Evolutionary conservation across 1,139 yeast species (phyloP).

Genomic region (Scheffersomyces insectosa): DNA sequence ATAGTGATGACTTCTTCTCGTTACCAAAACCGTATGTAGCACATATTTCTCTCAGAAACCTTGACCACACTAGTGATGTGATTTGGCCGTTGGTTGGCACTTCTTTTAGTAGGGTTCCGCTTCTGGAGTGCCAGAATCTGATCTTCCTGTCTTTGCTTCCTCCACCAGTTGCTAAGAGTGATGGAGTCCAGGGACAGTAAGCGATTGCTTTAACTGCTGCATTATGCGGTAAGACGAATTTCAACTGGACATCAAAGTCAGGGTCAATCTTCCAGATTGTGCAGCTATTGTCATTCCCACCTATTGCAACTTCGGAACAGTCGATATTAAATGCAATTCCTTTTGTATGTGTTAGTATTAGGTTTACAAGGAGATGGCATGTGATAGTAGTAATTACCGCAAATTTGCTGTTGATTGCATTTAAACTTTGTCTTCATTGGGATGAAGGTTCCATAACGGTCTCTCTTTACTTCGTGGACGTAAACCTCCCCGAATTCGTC

Average conservation of each 20-base stretch:
- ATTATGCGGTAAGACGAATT: slow-evolving; percentile 41
- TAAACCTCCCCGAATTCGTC: slow-evolving; percentile 67
- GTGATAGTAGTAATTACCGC: slow-evolving; percentile 46
- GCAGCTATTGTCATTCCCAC: slow-evolving; percentile 74
- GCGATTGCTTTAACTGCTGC: slow-evolving; percentile 48
- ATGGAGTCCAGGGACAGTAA: slow-evolving; percentile 47
- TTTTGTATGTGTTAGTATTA: slow-evolving; percentile 16
- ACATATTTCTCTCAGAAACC: slow-evolving; percentile 57
- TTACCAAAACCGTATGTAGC: slow-evolving; percentile 84
- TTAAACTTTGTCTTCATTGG: slow-evolving; percentile 28
- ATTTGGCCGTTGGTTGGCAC: slow-evolving; percentile 68
- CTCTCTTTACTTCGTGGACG: slow-evolving; percentile 34
- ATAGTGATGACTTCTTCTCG: slow-evolving; percentile 41
- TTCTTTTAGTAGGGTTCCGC: slow-evolving; percentile 67
- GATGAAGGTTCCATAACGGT: slow-evolving; percentile 1
- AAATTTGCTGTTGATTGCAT: slow-evolving; percentile 66
- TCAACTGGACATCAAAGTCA: slow-evolving; percentile 39
- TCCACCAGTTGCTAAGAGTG: slow-evolving; percentile 46
- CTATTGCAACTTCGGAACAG: slow-evolving; percentile 58
- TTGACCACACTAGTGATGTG: slow-evolving; percentile 79
- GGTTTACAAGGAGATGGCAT: background rate
- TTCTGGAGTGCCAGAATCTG: slow-evolving; percentile 78
- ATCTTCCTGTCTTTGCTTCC: slow-evolving; percentile 47
- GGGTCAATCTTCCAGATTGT: slow-evolving; percentile 62
- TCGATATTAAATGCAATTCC: slow-evolving; percentile 57